Percentiles rank a stretch among this genome's conserved stretches.
phyloP scores from a whole-genome alignment of 2,329 filamentous ascomycete species.

The Teratosphaeria gauchensis region DNA sequence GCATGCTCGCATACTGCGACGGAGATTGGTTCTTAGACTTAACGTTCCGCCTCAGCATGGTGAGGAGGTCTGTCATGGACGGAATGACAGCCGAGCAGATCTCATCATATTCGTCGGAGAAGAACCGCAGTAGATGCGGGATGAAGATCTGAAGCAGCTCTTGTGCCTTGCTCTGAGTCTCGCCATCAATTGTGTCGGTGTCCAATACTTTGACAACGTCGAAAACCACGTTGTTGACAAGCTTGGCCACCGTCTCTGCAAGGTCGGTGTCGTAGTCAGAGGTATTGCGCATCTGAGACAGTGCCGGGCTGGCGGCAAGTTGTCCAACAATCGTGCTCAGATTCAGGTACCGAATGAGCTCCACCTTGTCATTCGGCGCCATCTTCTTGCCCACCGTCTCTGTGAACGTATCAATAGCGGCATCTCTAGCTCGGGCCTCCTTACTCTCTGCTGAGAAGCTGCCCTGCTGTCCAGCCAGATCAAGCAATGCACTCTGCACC shows the following conservation, averaged over 20 bases:
- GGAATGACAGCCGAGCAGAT: slow-evolving; percentile 94
- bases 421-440: slow-evolving; percentile 70
- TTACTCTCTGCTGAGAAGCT: slow-evolving; percentile 47
- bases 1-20: slow-evolving; percentile 66
- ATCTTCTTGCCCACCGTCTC: slow-evolving; percentile 98
- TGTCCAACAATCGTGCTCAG: slow-evolving; percentile 76
- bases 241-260: slow-evolving; percentile 86
- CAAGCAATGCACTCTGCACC: slow-evolving; percentile 76
- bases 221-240: slow-evolving; percentile 80
- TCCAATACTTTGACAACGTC: slow-evolving; percentile 85
- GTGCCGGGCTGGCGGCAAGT: slow-evolving; percentile 70
- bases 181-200: slow-evolving; percentile 51
- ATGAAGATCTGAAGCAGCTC: slow-evolving; percentile 74
- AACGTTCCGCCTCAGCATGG: slow-evolving; percentile 75
- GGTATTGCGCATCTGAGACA: slow-evolving; percentile 69
- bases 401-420: slow-evolving; percentile 87
- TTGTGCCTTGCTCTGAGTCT: slow-evolving; percentile 65
- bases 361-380: slow-evolving; percentile 84
- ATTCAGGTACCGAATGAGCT: slow-evolving; percentile 86
- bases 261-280: slow-evolving; percentile 90
- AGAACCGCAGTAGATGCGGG: slow-evolving; percentile 82
- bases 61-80: slow-evolving; percentile 82
- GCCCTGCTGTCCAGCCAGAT: slow-evolving; percentile 68
- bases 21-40: slow-evolving; percentile 55
- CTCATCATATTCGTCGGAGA: slow-evolving; percentile 96